Base-by-base conservation (phyloP, 2,329 filamentous ascomycete species). In the Pseudofabraea citricarpa region DNA sequence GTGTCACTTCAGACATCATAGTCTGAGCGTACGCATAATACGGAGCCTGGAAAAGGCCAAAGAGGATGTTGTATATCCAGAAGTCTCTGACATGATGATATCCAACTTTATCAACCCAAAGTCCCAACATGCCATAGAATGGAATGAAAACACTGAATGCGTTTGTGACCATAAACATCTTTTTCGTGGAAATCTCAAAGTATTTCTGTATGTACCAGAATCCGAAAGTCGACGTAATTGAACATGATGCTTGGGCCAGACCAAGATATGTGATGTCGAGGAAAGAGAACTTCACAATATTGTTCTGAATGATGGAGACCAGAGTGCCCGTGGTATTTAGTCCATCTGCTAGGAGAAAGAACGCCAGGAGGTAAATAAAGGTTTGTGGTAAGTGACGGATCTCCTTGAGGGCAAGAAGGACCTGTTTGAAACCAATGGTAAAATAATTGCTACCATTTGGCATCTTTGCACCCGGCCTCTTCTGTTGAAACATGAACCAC, bases 21-120 rank as follows among this genome's bases (percentile, higher is more conserved):
- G 65, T 68, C 57, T 69, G 65, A 10, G 65, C 57, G 45, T 68
- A 69, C 52, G 64, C 64, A 37, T 67, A 68, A 41, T 69, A 67
- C 5, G 65, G 64, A 1, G 66, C 66, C 44, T 69, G 66, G 22
- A 69, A 68, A 7, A 68, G 49, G 0, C 65, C 65, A 35, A 69
- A 69, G 1, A 68, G 45, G 23, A 67, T 54, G 36, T 69, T 69
- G 43, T 69, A 69, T 41, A 69, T 63, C 50, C 65, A 68, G 43
- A 69, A 68, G 19, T 69, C 66, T 6, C 45, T 42, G 6, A 55
- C 47, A 48, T 67, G 53, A 31, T 69, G 66, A 47, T 68, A 69
- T 3, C 66, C 66, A 36, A 69, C 57, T 15, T 47, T 56, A 2
- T 55, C 53, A 2, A 62, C 62, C 66, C 64, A 69, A 0, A 69